Base-by-base conservation (phyloP, 2,329 filamentous ascomycete genomes). In the Phaeomoniella chlamydospora region DNA sequence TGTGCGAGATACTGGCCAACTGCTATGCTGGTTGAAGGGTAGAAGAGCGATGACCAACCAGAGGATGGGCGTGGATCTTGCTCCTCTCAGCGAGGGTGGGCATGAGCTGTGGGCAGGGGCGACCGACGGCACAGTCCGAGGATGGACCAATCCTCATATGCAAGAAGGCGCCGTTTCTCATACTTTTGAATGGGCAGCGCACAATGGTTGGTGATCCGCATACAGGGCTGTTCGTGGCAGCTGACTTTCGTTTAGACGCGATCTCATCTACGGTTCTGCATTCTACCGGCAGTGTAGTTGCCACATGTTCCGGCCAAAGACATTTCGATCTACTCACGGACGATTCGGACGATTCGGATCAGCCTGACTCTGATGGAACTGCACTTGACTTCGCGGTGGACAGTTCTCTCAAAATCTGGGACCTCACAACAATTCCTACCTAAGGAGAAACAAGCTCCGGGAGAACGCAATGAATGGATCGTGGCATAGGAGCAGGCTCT, bases 51-150 rank as follows among this genome's bases (percentile, higher is more conserved):
- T 52, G 5, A 72, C 70, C 2, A 68, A 68, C 34, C 71, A 77
- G 52, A 61, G 64, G n/a, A 49, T 77, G 39, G 64, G 65, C 2
- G 59, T 74, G 17, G 70, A 76, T 49, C 56, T 59, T 9, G n/a
- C 4, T 11, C 35, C 51, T 18, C 43, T 48, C 41, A 33, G 53
- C 35, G 32, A 52, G 14, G 54, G 51, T 9, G 54, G 58, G 5
- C 60, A 67, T 44, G 69, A 76, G 45, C 52, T 78, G 14, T 77
- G 72, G 72, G 64, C 59, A 32, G 74, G 74, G 6, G 72, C 72
- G 0, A 61, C 52, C 1, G 73, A 78, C 55, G 74, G 74, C 0
- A 46, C 45, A 13, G 57, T 72, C 37, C 57, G 68, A 39, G 54
- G 62, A 37, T 73, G 70, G 70, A 55, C 51, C 30, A 55, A 65